Evolutionary conservation across 106 monocot species (phyloP).

Genomic region (Dactylorhiza incarnata): DNA sequence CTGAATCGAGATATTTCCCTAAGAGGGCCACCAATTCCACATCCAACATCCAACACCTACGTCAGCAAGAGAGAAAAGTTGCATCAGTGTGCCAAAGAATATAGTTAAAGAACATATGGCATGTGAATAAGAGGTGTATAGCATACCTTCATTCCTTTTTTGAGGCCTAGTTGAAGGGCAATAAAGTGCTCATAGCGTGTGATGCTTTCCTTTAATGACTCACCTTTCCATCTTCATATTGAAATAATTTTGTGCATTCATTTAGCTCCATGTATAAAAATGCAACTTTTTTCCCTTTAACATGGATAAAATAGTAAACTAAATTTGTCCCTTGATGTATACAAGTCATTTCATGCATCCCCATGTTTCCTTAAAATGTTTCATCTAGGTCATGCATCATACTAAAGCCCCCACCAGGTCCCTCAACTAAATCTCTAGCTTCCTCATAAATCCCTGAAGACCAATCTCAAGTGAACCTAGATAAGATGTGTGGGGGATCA

Average conservation of each 20-base stretch:
- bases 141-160: constrained; percentile 92
- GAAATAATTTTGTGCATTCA: constrained; percentile 1
- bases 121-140: constrained; percentile 5
- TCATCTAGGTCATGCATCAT: not conserved
- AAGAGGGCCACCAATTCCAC: constrained; percentile 91
- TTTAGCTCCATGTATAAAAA: constrained; percentile 4
- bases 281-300: not conserved
- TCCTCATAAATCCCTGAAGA: not conserved
- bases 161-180: constrained; percentile 83
- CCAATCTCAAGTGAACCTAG: not conserved
- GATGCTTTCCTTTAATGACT: constrained; percentile 88
- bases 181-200: constrained; percentile 97
- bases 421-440: not conserved
- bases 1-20: constrained; percentile 93
- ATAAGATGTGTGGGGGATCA: not conserved
- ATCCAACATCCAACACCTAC: constrained; percentile 95
- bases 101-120: not conserved
- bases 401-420: not conserved
- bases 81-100: not conserved
- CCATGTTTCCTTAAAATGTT: not conserved
- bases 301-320: not conserved
- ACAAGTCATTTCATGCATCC: too few species aligned
- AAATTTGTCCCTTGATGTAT: too few species aligned
- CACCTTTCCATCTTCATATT: constrained; percentile 81
- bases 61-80: not conserved